Evolutionary conservation across 2,329 filamentous ascomycete genomes (phyloP).

Genomic region (Aspergillus pseudoglaucus): DNA sequence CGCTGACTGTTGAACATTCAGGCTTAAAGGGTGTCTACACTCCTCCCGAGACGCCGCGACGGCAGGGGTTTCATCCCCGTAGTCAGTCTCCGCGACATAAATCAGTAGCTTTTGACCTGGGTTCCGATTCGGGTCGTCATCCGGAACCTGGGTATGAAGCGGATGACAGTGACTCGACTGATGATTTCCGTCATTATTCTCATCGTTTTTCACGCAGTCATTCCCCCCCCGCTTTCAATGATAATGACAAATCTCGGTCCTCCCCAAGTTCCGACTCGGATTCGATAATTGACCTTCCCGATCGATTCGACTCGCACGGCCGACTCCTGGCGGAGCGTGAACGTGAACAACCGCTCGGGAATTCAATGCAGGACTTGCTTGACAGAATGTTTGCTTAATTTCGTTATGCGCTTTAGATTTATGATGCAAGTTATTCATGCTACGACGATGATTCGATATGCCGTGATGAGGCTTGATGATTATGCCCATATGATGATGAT

Average conservation of each 20-base stretch:
- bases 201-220: slow-evolving; percentile 12
- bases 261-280: slow-evolving; percentile 29
- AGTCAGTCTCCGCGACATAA: slow-evolving; percentile 24
- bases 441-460: not conserved
- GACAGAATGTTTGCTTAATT: slow-evolving; percentile 19
- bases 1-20: slow-evolving; percentile 10
- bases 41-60: slow-evolving; percentile 7
- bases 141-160: slow-evolving; percentile 35
- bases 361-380: slow-evolving; percentile 32
- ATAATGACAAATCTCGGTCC: not conserved
- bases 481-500: no score
- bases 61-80: slow-evolving; percentile 12
- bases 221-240: slow-evolving; percentile 14
- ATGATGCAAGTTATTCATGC: not conserved
- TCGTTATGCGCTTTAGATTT: not conserved
- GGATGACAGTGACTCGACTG: slow-evolving; percentile 36
- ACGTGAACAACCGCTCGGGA: slow-evolving; percentile 8
- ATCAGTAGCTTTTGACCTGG: slow-evolving; percentile 28
- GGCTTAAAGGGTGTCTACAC: slow-evolving; percentile 11
- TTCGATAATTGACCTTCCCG: slow-evolving; percentile 38
- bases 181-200: slow-evolving; percentile 16
- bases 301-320: slow-evolving; percentile 39
- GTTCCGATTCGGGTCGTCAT: slow-evolving; percentile 3
- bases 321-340: slow-evolving; percentile 26
- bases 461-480: no score